These are phyloP conservation scores for Plasmopara viticola DNA, from an alignment of 352 stramenopile species.

Conservation along the genomic window DNA sequence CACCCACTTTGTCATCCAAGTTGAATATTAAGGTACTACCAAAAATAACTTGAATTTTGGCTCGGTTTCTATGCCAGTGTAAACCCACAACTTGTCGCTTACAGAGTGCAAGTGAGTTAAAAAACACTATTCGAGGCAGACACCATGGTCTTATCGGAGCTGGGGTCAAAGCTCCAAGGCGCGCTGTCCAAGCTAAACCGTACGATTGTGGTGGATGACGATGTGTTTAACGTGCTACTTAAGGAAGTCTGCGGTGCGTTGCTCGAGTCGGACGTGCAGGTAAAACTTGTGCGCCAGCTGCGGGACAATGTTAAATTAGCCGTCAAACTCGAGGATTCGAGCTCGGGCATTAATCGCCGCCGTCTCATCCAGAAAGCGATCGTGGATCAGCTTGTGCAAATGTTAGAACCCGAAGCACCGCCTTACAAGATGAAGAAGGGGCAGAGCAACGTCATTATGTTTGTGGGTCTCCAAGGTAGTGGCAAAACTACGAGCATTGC, in stretches of 20 bases:
- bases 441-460: constrained; percentile 91
- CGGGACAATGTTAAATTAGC: constrained; percentile 87
- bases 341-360: constrained; percentile 76
- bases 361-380: constrained; percentile 88
- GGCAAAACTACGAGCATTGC: constrained; percentile 99
- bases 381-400: constrained; percentile 84
- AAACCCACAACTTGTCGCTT: background rate
- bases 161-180: constrained; percentile 82
- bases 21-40: constrained; percentile 9
- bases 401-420: constrained; percentile 82
- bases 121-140: background rate
- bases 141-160: constrained; percentile 85
- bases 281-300: constrained; percentile 84
- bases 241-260: constrained; percentile 90
- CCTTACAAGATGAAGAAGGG: constrained; percentile 90
- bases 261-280: constrained; percentile 87
- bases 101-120: too few species aligned
- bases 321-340: constrained; percentile 76
- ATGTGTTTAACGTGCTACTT: constrained; percentile 82
- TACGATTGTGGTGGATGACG: constrained; percentile 85
- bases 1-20: constrained; percentile 25
- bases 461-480: constrained; percentile 91
- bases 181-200: constrained; percentile 86
- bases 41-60: constrained; percentile 7
- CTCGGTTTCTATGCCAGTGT: background rate